These are phyloP conservation scores for Gossypium ekmanianum DNA, from an alignment of 345 rosid genomes.

Conservation along the genomic window DNA sequence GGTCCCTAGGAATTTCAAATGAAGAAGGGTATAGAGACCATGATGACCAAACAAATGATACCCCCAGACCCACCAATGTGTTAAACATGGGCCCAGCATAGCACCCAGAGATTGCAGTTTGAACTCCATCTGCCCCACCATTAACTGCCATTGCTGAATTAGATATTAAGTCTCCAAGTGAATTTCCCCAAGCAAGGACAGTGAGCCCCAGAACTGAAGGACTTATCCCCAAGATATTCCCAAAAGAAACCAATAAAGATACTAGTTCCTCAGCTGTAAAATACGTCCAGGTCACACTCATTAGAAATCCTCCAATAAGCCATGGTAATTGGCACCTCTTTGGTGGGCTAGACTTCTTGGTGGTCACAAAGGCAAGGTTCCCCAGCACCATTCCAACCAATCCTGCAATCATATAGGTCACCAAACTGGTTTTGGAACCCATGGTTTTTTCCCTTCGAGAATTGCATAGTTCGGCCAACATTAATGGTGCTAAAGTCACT, in stretches of 20 bases:
- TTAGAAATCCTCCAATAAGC: conserved; percentile 75
- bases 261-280: conserved; percentile 77
- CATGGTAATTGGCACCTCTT: conserved; percentile 55
- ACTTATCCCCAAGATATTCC: conserved; percentile 60
- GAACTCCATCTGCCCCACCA: conserved; percentile 74
- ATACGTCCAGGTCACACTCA: conserved; percentile 92
- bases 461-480: conserved; percentile 54
- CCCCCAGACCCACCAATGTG: conserved; percentile 70
- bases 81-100: conserved; percentile 93
- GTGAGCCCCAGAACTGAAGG: conserved; percentile 85
- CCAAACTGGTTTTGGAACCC: conserved; percentile 34
- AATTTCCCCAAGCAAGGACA: conserved; percentile 95
- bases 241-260: conserved; percentile 62
- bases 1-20: conserved; percentile 54
- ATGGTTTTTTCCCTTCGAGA: conserved; percentile 34
- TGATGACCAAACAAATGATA: conserved; percentile 59
- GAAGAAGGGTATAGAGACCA: conserved; percentile 54
- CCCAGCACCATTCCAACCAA: conserved; percentile 58
- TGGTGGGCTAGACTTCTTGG: conserved; percentile 61
- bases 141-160: conserved; percentile 73
- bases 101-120: conserved; percentile 88
- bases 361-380: conserved; percentile 50
- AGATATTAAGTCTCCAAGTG: conserved; percentile 81
- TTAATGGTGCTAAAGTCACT: conserved; percentile 61
- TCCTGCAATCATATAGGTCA: conserved; percentile 45